Percentiles rank a stretch among this genome's conserved stretches.
Evolutionary conservation across 768 basidiomycete genomes (phyloP).

Genomic region (Hebeloma cylindrosporum): DNA sequence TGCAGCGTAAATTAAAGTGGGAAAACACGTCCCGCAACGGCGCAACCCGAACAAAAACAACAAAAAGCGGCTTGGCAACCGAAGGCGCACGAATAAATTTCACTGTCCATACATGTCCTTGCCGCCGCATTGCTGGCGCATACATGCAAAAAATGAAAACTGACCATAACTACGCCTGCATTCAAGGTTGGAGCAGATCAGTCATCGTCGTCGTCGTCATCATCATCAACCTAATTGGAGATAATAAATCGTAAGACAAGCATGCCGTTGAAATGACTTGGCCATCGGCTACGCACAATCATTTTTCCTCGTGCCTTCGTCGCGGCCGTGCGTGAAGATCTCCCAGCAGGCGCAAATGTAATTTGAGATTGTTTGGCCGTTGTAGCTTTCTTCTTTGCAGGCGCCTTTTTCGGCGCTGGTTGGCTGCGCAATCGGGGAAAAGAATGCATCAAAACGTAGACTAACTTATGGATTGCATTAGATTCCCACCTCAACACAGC

Average conservation of each 20-base stretch:
- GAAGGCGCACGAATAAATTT: too few relatives aligned
- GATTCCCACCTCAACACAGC: constrained; percentile 58
- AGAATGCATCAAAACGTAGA: background rate
- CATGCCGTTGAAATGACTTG: constrained; percentile 15
- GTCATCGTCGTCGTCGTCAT: constrained; percentile 27
- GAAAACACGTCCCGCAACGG: too few relatives aligned
- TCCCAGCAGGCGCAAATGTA: constrained; percentile 59
- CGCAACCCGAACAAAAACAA: too few relatives aligned
- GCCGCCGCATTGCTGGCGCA: too few relatives aligned
- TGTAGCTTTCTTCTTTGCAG: constrained; percentile 54
- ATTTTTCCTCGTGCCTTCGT: constrained; percentile 65
- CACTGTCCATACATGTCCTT: too few relatives aligned
- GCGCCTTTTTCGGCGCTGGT: constrained; percentile 41
- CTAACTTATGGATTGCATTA: too few relatives aligned
- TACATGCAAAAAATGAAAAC: too few relatives aligned
- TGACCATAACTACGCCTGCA: too few relatives aligned
- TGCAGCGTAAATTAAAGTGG: too few relatives aligned
- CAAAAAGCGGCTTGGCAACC: too few relatives aligned
- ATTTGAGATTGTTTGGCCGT: constrained; percentile 59
- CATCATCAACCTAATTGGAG: constrained; percentile 20
- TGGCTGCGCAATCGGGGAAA: constrained; percentile 30
- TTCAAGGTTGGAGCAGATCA: too few relatives aligned
- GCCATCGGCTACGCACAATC: too few relatives aligned
- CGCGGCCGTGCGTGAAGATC: constrained; percentile 67
- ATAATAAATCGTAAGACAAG: background rate